Conservation (phyloP, 1,284 basidiomycete species). For the Ustilago shanxiensis region DNA sequence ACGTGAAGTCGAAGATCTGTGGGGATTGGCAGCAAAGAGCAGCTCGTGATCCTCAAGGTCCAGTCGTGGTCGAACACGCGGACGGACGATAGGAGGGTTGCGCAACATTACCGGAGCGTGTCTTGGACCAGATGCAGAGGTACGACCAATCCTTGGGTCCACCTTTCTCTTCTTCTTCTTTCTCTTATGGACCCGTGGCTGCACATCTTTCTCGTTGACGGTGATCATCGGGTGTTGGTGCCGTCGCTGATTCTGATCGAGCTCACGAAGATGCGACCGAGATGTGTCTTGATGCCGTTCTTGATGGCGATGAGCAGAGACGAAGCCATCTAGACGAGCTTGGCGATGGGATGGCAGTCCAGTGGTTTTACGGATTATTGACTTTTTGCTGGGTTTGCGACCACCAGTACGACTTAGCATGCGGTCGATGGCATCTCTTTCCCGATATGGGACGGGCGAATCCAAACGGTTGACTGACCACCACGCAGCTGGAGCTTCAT, state of each 20-base stretch:
- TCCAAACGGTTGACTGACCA: slow-evolving; percentile 37
- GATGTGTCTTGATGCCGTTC: background rate
- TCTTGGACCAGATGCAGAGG: background rate
- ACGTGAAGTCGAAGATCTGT: background rate
- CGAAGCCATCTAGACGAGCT: slow-evolving; percentile 38
- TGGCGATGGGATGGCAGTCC: slow-evolving; percentile 14
- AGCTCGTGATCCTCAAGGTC: slow-evolving; percentile 50
- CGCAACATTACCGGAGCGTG: slow-evolving; percentile 8
- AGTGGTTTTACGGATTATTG: background rate
- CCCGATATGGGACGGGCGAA: slow-evolving; percentile 29
- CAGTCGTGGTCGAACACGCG: slow-evolving; percentile 30
- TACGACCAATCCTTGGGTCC: slow-evolving; percentile 36
- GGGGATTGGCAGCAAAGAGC: slow-evolving; percentile 40
- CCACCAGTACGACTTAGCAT: slow-evolving; percentile 58
- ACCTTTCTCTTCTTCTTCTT: slow-evolving; percentile 40
- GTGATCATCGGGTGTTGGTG: background rate
- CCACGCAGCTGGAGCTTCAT: slow-evolving; percentile 33
- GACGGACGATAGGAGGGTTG: slow-evolving; percentile 48
- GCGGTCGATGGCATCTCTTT: slow-evolving; percentile 59
- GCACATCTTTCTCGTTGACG: slow-evolving; percentile 9
- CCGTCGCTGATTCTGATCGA: slow-evolving; percentile 32
- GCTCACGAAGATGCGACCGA: slow-evolving; percentile 29
- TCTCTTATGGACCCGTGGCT: slow-evolving; percentile 9
- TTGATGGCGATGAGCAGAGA: slow-evolving; percentile 17
- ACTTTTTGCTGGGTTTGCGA: slow-evolving; percentile 17